Base-by-base conservation (phyloP, 176 grass and related monocot species). In the Themeda triandra region DNA sequence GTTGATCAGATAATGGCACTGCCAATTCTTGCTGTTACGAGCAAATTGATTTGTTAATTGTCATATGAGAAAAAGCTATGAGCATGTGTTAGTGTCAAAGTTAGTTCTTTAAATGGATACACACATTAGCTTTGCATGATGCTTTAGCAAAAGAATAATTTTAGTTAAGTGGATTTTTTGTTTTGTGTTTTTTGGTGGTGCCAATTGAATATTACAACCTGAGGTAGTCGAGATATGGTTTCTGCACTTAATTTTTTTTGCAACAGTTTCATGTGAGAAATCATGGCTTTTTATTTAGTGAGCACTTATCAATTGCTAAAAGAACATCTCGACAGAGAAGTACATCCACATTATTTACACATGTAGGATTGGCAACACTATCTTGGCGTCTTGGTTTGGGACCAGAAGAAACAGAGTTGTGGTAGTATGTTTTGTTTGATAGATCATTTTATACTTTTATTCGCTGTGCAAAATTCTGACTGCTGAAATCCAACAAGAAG, bases 261-360 rank as follows among this genome's bases (percentile, higher is more conserved):
- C 42, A 5, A 82, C 76, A 77, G 88, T 88, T 93, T 95, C 96
- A 21, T 92, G 96, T 80, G 96, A 98, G 86, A 85, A 81, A 94
- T 60, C 80, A 30, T 15, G 53, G 21, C 23, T 81, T 25, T 48
- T 53, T 82, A 67, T 56, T 65, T 54, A 45, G 51, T 74, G 2
- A 75, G 41, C 72, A 80, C 12, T 67, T 69, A 80, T 28, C 18
- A 33, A 69, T 36, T 49, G n/a, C 19, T n/a, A 56, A 62, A 80
- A 54, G 0, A 76, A 6, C 30, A 72, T 32, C 51, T 56, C 33
- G 12, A 76, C 8, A 48, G 37, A n/a, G 40, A 73, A 27, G 19
- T 58, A 77, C 8, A 58, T 86, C 29, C n/a, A 28, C 30, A 65
- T 56, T 83, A 56, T 63, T 44, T 90, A 98, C 75, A n/a, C n/a